Evolutionary conservation across 192 early-diverging fungal species (phyloP).

Genomic region (Coemansia sp.): DNA sequence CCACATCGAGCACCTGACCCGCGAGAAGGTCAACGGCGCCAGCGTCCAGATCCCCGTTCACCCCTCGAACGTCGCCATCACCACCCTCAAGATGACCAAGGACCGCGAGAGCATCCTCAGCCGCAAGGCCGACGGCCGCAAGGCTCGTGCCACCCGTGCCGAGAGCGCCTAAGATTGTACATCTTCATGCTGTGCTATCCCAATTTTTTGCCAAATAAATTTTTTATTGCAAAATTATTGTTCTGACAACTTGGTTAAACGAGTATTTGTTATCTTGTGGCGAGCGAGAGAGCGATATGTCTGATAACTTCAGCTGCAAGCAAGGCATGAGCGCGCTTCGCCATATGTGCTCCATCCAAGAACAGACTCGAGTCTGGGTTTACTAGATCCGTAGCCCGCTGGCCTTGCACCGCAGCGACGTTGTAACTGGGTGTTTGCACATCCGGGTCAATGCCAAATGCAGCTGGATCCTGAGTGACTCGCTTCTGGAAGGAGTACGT

Average conservation of each 20-base stretch:
- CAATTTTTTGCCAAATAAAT: constrained; percentile 2
- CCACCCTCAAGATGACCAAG: constrained; percentile 94
- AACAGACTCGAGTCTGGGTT: constrained; percentile 35
- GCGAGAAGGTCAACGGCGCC: constrained; percentile 97
- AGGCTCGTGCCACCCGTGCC: constrained; percentile 31
- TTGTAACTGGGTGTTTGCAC: constrained; percentile 15
- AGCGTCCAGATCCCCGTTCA: constrained; percentile 91
- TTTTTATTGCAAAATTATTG: neutral
- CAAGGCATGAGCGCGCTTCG: constrained; percentile 38
- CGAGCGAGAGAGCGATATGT: constrained; percentile 11
- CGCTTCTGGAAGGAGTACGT: constrained; percentile 37
- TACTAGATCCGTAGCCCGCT: neutral
- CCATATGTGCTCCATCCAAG: constrained; percentile 42
- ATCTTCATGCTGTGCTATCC: neutral
- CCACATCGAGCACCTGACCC: constrained; percentile 95
- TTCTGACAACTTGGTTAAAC: neutral
- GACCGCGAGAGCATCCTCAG: constrained; percentile 90
- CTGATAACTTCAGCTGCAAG: constrained; percentile 30
- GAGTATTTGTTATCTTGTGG: neutral
- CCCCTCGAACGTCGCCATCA: constrained; percentile 99
- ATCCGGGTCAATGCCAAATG: constrained; percentile 33
- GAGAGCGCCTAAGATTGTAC: constrained; percentile 25
- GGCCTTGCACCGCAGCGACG: neutral
- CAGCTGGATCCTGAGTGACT: constrained; percentile 11
- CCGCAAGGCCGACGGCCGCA: constrained; percentile 74